Evolutionary conservation across 495 filamentous ascomycete genomes (phyloP).

Genomic region (Ramalina peruviana): DNA sequence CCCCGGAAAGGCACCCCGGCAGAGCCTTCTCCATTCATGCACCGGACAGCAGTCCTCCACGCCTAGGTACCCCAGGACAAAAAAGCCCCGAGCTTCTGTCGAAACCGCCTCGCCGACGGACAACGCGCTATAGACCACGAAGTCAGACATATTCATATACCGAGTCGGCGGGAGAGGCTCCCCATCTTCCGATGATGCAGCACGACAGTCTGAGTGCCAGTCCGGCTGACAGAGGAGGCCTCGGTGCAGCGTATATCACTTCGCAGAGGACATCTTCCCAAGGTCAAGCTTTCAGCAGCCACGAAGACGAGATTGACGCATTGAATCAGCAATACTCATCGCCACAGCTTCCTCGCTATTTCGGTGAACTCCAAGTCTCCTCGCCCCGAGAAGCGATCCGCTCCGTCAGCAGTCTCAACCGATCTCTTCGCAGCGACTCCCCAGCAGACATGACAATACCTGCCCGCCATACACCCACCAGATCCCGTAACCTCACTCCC

Average conservation of each 20-base stretch:
- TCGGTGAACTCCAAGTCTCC: too few species aligned
- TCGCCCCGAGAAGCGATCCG: too few species aligned
- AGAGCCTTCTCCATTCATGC: neutral
- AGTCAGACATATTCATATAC: constrained; percentile 13
- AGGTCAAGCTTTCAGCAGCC: neutral
- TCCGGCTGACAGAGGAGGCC: neutral
- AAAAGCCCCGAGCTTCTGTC: constrained; percentile 2
- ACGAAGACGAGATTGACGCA: neutral
- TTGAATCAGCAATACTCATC: neutral
- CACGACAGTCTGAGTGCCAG: neutral
- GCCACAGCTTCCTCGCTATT: neutral
- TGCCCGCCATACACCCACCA: neutral
- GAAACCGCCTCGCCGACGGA: constrained; percentile 7
- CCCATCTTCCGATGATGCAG: neutral
- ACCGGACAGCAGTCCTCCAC: too few species aligned
- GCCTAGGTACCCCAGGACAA: neutral
- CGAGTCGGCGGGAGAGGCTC: constrained; percentile 1
- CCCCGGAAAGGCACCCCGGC: constrained; percentile 6
- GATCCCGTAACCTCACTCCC: constrained; percentile 1
- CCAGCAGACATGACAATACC: neutral
- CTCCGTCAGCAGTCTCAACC: too few species aligned
- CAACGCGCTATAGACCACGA: constrained; percentile 10
- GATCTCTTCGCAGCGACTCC: neutral
- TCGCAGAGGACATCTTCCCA: too few species aligned
- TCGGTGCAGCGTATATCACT: neutral